These are phyloP conservation scores for Candida incommunis DNA, from an alignment of 805 yeast genomes.

Conservation along the genomic window DNA sequence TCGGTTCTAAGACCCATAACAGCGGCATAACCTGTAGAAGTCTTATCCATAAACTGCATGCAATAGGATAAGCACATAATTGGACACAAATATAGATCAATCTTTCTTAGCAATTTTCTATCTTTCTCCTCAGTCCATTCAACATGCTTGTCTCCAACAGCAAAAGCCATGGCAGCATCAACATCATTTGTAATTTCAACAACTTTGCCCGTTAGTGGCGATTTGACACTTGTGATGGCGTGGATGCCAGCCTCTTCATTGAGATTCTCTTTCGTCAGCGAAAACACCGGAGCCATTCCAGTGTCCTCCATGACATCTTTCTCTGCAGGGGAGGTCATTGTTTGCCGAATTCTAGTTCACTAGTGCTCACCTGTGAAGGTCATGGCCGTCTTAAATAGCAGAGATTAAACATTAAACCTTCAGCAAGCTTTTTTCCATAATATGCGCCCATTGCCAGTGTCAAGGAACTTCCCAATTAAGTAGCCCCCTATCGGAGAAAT, in stretches of 20 bases:
- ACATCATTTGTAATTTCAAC: constrained; percentile 1
- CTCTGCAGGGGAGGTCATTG: too few relatives aligned
- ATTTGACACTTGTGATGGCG: neutral
- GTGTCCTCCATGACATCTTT: neutral
- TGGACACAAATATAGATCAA: constrained; percentile 38
- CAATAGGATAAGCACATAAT: constrained; percentile 35
- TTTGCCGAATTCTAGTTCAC: too few relatives aligned
- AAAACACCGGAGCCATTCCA: neutral
- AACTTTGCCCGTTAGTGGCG: neutral
- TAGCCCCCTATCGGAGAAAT: too few relatives aligned
- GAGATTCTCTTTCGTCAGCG: neutral
- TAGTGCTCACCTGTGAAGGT: too few relatives aligned
- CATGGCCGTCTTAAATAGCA: too few relatives aligned
- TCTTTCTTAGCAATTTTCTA: constrained; percentile 29
- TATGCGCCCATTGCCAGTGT: too few relatives aligned
- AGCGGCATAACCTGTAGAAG: constrained; percentile 36
- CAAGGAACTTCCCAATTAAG: too few relatives aligned
- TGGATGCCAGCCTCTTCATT: neutral
- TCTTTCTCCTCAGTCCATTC: constrained; percentile 9
- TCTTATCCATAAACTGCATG: constrained; percentile 48
- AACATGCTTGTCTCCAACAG: neutral
- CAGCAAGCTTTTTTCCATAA: too few relatives aligned
- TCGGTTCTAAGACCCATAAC: constrained; percentile 36
- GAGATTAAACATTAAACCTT: too few relatives aligned
- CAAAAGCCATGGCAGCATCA: neutral